These are phyloP conservation scores for Cladorrhinum sp. DNA, from an alignment of 2,329 filamentous ascomycete genomes.

Conservation along the genomic window DNA sequence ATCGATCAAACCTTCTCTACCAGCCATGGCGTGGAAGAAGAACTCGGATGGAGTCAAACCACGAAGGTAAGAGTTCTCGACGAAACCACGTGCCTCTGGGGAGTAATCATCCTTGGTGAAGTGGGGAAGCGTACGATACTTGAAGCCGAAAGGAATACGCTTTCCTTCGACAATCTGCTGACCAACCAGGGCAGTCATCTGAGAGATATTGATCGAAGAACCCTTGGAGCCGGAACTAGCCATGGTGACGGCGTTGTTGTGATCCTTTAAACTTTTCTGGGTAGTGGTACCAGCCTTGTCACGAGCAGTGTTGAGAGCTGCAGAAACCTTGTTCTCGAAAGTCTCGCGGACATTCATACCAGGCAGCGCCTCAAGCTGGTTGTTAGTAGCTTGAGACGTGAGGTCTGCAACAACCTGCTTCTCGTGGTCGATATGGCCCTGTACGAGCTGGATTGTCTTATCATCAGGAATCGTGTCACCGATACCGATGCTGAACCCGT, in stretches of 20 bases:
- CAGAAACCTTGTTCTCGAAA: constrained; percentile 95
- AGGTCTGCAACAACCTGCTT: constrained; percentile 78
- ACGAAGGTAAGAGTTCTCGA: constrained; percentile 97
- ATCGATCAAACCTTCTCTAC: constrained; percentile 99
- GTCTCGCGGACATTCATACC: constrained; percentile 99
- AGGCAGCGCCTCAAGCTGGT: constrained; percentile 85
- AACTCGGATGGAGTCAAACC: constrained; percentile 94
- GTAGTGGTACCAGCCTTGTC: constrained; percentile 93
- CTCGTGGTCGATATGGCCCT: constrained; percentile 74
- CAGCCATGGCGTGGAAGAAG: constrained; percentile 99
- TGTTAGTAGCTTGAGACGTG: constrained; percentile 75
- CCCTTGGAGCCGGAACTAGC: constrained; percentile 96
- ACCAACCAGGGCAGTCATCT: constrained; percentile 97
- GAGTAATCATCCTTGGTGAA: constrained; percentile 99
- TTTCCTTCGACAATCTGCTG: constrained; percentile 98
- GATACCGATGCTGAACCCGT: constrained; percentile 96
- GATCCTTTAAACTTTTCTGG: constrained; percentile 87
- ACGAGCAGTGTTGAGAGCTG: constrained; percentile 72
- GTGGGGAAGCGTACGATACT: constrained; percentile 93
- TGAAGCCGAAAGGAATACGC: constrained; percentile 98
- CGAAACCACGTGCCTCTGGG: constrained; percentile 92
- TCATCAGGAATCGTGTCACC: constrained; percentile 95
- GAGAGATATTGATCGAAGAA: constrained; percentile 98
- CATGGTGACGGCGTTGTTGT: constrained; percentile 97
- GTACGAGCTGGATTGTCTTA: constrained; percentile 78